Base-by-base conservation (phyloP, 176 grass and related monocot species). In the Phyllostachys edulis region DNA sequence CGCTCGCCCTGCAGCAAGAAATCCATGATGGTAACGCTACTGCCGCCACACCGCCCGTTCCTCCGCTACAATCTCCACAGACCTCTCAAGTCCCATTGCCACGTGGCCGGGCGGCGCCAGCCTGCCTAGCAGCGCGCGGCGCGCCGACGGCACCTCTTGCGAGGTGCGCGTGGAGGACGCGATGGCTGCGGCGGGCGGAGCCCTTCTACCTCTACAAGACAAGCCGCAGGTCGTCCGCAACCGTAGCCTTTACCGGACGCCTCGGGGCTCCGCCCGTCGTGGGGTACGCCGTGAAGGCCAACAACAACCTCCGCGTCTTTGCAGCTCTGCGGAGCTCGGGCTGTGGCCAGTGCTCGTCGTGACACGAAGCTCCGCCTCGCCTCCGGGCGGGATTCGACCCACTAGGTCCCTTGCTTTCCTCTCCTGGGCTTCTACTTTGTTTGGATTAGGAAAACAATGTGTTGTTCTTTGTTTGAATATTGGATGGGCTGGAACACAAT, bases 151-250 rank as follows among this genome's bases (percentile, higher is more conserved):
- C 77, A 91, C 86, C 93, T 98, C 5, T 95, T 98, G 96, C 77
- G 96, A 98, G 83, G 67, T 98, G 29, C 80, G 85, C 20, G 89
- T 98, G 34, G 85, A 92, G 84, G 93, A 98, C 60, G 75, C 88
- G 77, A 98, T 98, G 87, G 89, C 73, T 44, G 91, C 77, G 50
- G 96, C 83, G 1, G 96, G 77, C 71, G 93, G 75, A 98, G 87
- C 83, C 96, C 76, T 98, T 95, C 81, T 98, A 98, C 26, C 90
- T 98, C 24, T 98, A 98, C 76, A 98, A n/a, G n/a, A 93, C 89
- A 98, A 92, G 91, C 90, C 86, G 11, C 96, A 98, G 88, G 88
- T 98, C 26, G 87, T 90, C 66, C 89, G 93, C 69, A 98, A 98
- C 86, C 80, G 62, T 83, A 57, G 90, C 92, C 26, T n/a, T n/a